phyloP scores from a whole-genome alignment of 306 rosid species.

The Echinosophora koreensis region DNA sequence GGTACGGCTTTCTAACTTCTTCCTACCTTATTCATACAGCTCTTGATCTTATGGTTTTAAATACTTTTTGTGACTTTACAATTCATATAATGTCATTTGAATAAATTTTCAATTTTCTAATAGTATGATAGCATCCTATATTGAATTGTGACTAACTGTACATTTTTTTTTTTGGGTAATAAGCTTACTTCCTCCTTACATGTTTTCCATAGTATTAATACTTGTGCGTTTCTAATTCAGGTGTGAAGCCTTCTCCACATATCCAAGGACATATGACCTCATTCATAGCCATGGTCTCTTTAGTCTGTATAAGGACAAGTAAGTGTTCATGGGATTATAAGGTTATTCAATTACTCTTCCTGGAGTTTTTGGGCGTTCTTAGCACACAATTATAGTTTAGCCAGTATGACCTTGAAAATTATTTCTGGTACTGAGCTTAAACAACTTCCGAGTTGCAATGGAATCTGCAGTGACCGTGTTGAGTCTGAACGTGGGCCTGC shows the following conservation, averaged over 20 bases:
- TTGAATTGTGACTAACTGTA: slow-evolving; percentile 20
- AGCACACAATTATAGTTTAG: slow-evolving; percentile 8
- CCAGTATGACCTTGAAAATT: slow-evolving; percentile 25
- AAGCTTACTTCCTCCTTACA: neutral
- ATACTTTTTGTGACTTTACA: neutral
- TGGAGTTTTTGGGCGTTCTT: slow-evolving; percentile 28
- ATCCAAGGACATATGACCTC: slow-evolving; percentile 97
- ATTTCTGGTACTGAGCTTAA: slow-evolving; percentile 24
- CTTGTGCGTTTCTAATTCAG: slow-evolving; percentile 54
- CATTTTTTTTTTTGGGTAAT: neutral
- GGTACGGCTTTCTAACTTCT: slow-evolving; percentile 60
- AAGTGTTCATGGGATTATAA: slow-evolving; percentile 47
- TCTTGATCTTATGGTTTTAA: slow-evolving; percentile 15
- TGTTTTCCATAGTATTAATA: slow-evolving; percentile 23
- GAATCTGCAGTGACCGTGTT: neutral
- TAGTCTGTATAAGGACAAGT: slow-evolving; percentile 85
- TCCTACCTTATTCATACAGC: slow-evolving; percentile 18
- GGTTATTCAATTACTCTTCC: slow-evolving; percentile 33
- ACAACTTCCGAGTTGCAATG: slow-evolving; percentile 5
- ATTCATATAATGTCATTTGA: neutral
- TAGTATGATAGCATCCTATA: slow-evolving; percentile 25
- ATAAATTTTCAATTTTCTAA: neutral
- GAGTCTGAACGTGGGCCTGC: slow-evolving; percentile 12
- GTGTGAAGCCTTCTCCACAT: slow-evolving; percentile 95
- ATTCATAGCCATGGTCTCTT: slow-evolving; percentile 87